Percentiles rank a stretch among this genome's conserved stretches.
These are phyloP conservation scores for Metschnikowia bowlesiae DNA, from an alignment of 805 yeast genomes.

Conservation along the genomic window DNA sequence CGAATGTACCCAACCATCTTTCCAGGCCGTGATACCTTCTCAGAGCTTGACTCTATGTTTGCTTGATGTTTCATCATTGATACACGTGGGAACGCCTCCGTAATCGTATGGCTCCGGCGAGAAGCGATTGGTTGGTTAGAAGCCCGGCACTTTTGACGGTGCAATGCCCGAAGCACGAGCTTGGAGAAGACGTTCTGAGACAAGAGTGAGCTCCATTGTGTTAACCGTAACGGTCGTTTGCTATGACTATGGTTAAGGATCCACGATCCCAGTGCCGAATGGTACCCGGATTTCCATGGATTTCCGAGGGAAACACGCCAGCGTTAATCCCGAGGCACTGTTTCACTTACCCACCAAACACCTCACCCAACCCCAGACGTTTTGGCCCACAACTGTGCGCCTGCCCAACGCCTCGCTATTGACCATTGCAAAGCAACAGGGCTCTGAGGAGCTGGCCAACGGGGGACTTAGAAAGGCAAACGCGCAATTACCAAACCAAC, in stretches of 20 bases:
- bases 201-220: conserved; percentile 89
- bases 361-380: neutral
- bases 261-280: conserved; percentile 60
- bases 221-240: conserved; percentile 52
- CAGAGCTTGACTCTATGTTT: conserved; percentile 93
- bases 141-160: conserved; percentile 68
- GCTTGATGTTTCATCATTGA: conserved; percentile 69
- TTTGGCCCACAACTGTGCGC: neutral
- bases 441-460: conserved; percentile 13
- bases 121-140: conserved; percentile 21
- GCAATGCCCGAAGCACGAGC: conserved; percentile 38
- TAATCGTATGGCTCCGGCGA: neutral
- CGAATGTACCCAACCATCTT: conserved; percentile 39
- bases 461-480: conserved; percentile 8
- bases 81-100: conserved; percentile 12
- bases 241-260: conserved; percentile 72
- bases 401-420: conserved; percentile 1
- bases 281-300: conserved; percentile 12
- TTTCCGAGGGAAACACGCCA: conserved; percentile 12
- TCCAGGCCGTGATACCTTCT: conserved; percentile 49
- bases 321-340: neutral
- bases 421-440: conserved; percentile 11
- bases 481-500: neutral
- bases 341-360: neutral
- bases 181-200: conserved; percentile 49